Evolutionary conservation across 2,329 filamentous ascomycete genomes (phyloP).

Genomic region (Xylariaceae sp.): DNA sequence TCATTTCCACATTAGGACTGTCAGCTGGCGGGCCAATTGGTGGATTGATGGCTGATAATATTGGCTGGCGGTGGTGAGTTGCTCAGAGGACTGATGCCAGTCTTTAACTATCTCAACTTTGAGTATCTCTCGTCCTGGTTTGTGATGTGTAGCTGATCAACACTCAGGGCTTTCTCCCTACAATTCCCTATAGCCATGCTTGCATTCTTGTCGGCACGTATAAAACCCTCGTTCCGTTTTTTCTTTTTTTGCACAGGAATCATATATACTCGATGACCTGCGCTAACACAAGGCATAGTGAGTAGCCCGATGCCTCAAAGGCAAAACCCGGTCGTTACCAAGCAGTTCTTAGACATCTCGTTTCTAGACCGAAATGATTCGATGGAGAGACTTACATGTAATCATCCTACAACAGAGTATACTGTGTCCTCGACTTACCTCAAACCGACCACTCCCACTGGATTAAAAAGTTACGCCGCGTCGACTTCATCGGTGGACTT

Average conservation of each 20-base stretch:
- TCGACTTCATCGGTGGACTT: constrained; percentile 71
- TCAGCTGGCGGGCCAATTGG: constrained; percentile 33
- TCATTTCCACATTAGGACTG: constrained; percentile 32
- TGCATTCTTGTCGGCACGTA: constrained; percentile 50
- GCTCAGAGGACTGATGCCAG: not conserved
- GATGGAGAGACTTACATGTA: no score
- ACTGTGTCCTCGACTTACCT: constrained; percentile 59
- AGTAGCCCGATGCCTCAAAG: no score
- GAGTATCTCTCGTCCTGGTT: not conserved
- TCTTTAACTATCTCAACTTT: not conserved
- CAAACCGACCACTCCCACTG: constrained; percentile 55
- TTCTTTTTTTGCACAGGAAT: no score
- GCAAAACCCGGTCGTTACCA: no score
- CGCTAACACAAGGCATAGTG: no score
- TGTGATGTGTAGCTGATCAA: constrained; percentile 1
- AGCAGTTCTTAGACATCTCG: no score
- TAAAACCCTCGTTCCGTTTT: no score
- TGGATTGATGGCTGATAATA: constrained; percentile 25
- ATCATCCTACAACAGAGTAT: constrained; percentile 37
- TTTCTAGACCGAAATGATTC: no score
- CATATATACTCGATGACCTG: no score
- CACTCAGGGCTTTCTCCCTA: constrained; percentile 60
- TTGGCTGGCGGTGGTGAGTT: constrained; percentile 43
- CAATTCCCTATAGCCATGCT: constrained; percentile 66
- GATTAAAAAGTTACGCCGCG: constrained; percentile 59